Evolutionary conservation across 192 early-diverging fungal species (phyloP).

Genomic region (Dissophora ornata): DNA sequence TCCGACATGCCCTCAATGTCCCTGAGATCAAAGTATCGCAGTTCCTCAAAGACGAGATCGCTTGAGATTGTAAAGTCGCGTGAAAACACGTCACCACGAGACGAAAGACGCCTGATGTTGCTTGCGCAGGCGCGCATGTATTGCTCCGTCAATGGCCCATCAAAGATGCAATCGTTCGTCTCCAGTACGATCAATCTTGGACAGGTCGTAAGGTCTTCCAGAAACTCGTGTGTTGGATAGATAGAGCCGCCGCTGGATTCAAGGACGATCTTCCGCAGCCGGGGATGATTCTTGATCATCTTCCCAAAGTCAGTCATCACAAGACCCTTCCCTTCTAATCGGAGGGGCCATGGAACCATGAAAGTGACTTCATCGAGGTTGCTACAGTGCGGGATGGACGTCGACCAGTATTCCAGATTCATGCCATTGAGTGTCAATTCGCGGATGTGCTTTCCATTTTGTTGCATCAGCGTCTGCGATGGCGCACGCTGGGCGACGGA

Average conservation of each 20-base stretch:
- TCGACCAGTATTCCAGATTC: no score
- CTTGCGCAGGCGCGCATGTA: conserved; percentile 1
- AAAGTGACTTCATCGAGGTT: no score
- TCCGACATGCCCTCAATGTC: not conserved
- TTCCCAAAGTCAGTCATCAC: conserved; percentile 1
- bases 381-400: no score
- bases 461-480: not conserved
- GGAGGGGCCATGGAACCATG: not conserved
- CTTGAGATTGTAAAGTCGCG: not conserved
- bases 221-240: not conserved
- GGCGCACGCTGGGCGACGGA: no score
- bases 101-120: conserved; percentile 15
- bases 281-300: conserved; percentile 15
- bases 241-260: not conserved
- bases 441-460: conserved; percentile 15
- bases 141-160: not conserved
- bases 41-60: conserved; percentile 21
- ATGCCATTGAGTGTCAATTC: no score
- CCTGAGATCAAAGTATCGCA: conserved; percentile 27
- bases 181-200: conserved; percentile 13
- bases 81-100: not conserved
- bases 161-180: not conserved
- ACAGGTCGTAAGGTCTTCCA: conserved; percentile 5
- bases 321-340: not conserved
- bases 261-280: conserved; percentile 10